Conservation (phyloP, 1,284 basidiomycete genomes). For the Ceratobasidium sp. region DNA sequence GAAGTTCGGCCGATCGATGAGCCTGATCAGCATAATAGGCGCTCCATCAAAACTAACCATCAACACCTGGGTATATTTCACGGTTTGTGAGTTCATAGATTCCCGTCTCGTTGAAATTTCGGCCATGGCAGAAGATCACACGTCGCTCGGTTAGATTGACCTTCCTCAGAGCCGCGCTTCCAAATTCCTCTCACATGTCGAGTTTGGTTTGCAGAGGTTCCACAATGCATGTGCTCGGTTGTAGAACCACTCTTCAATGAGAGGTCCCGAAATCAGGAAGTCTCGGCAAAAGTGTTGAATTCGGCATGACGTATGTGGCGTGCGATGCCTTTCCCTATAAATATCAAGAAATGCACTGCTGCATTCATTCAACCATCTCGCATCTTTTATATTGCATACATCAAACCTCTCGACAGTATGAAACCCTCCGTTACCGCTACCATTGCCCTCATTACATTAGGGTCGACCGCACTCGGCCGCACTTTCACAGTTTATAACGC, state of each 20-base stretch:
- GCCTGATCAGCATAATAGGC: not conserved
- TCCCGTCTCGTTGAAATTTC: not conserved
- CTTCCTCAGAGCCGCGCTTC: not conserved
- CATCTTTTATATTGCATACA: not conserved
- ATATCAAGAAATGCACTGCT: not conserved
- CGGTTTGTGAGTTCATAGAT: too few species aligned
- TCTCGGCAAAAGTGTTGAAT: not conserved
- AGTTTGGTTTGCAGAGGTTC: not conserved
- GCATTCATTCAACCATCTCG: too few species aligned
- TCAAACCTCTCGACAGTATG: not conserved
- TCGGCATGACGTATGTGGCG: not conserved
- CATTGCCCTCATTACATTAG: constrained; percentile 43
- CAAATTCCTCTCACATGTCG: not conserved
- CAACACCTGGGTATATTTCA: not conserved
- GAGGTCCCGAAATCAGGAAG: not conserved
- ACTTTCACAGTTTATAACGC: constrained; percentile 55
- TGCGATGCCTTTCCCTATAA: not conserved
- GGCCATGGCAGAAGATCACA: not conserved
- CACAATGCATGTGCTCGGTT: not conserved
- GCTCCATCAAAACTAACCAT: not conserved
- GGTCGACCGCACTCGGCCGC: constrained; percentile 48
- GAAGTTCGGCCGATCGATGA: not conserved
- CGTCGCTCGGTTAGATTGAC: not conserved
- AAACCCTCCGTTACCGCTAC: constrained; percentile 40
- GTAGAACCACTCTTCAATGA: not conserved